Evolutionary conservation across 2,329 filamentous ascomycete species (phyloP), one percentile per base, ranked within the genome.

Genomic region (Ophiosphaerella narmari): DNA sequence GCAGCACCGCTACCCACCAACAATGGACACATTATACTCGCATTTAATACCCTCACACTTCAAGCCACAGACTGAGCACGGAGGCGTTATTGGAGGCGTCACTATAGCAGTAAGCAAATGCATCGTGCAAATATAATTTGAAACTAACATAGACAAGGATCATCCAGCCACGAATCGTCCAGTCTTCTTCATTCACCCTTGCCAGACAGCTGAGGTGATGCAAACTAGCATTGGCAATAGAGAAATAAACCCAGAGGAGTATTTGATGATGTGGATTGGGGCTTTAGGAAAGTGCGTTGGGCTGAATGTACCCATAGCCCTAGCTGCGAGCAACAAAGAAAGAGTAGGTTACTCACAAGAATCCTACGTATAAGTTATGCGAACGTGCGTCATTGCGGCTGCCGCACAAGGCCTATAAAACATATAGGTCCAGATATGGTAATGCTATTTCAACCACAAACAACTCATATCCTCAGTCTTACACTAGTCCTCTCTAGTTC

Each of bases 171-270:
- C 86, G 50, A 88, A 88, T 45, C 74, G 86, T 50, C 90, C 91
- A 35, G 84, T 86, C 42, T 97, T 93, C 74, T 97, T 96, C 74
- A 82, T 97, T 62, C 94, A 99, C 76, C 93, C 94, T 21, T 97
- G 94, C 75, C 85, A 90, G 70, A 89, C 94, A 7, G 89, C 88
- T 48, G 88, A 93, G 58, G 89, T 89, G 44, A 89, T 97, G 82
- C 78, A 79, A 60, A 78, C 68, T 77, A 80, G 70, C 74, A 65
- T 72, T 12, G 63, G 65, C 4, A 41, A 60, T 43, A 46, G 60
- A 48, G 55, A 65, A n/a, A 57, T 78, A 38, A 74, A 62, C 14
- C 72, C 78, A 5, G 71, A 86, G 64, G 80, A 86, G 63, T 97
- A 97, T 77, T 80, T 97, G 66, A 83, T 91, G 75, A 77, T 91